Evolutionary conservation across 441 rosid species (phyloP).

Genomic region (Jatropha multifida): DNA sequence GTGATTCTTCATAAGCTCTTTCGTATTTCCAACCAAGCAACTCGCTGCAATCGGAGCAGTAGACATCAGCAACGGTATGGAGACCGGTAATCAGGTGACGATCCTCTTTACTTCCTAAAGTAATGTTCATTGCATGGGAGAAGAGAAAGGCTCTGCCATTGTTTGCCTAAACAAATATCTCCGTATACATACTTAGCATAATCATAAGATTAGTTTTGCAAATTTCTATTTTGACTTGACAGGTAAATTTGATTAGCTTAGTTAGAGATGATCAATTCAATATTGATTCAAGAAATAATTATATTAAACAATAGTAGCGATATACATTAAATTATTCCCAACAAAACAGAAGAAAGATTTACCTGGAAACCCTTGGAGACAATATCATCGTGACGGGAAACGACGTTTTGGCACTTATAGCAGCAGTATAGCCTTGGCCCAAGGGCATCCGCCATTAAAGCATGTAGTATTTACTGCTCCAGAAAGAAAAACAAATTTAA

Average conservation of each 20-base stretch:
- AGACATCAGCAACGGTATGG: slow-evolving; percentile 59
- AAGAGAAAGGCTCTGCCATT: slow-evolving; percentile 59
- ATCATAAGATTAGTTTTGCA: background rate
- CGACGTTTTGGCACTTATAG: slow-evolving; percentile 44
- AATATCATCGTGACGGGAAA: slow-evolving; percentile 46
- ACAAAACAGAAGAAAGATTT: too few species aligned
- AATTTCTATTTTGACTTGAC: background rate
- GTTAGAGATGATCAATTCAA: too few species aligned
- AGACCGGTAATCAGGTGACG: slow-evolving; percentile 59
- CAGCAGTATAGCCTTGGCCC: slow-evolving; percentile 45
- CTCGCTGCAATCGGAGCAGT: slow-evolving; percentile 52
- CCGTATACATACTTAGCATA: background rate
- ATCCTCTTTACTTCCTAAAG: slow-evolving; percentile 46
- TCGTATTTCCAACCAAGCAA: slow-evolving; percentile 65
- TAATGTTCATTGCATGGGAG: slow-evolving; percentile 55
- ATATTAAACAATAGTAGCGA: too few species aligned
- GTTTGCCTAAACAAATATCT: slow-evolving; percentile 34
- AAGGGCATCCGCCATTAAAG: slow-evolving; percentile 39
- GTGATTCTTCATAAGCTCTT: slow-evolving; percentile 53
- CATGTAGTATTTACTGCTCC: background rate
- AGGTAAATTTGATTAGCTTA: too few species aligned
- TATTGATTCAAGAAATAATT: too few species aligned
- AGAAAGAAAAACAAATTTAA: background rate
- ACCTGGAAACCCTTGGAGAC: slow-evolving; percentile 53
- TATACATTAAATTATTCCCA: too few species aligned